Evolutionary conservation across 2,329 filamentous ascomycete genomes (phyloP).

Genomic region (Paraphoma chrysanthemicola): DNA sequence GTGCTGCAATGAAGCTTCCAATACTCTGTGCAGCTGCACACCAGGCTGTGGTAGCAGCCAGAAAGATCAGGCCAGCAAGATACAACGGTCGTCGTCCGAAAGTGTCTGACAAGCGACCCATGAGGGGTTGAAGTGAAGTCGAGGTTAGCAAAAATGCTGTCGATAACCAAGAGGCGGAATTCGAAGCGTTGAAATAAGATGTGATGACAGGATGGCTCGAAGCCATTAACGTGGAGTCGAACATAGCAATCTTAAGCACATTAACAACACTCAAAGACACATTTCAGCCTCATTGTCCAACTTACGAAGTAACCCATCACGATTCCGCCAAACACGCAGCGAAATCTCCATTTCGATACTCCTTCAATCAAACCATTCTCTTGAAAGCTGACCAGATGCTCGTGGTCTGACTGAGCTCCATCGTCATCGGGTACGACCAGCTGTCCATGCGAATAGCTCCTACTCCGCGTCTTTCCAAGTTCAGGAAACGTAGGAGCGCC

Average conservation of each 20-base stretch:
- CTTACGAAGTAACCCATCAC: constrained; percentile 48
- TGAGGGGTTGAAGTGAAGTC: constrained; percentile 76
- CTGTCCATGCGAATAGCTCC: constrained; percentile 32
- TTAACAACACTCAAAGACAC: neutral
- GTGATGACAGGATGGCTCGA: constrained; percentile 83
- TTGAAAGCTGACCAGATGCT: constrained; percentile 32
- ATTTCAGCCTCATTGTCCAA: neutral
- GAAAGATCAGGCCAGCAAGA: constrained; percentile 67
- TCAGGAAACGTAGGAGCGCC: constrained; percentile 30
- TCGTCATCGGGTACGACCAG: constrained; percentile 33
- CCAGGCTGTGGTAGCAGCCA: constrained; percentile 70
- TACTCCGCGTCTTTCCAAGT: constrained; percentile 26
- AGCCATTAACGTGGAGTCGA: constrained; percentile 83
- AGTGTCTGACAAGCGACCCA: constrained; percentile 76
- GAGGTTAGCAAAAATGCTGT: constrained; percentile 80
- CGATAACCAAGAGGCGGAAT: constrained; percentile 82
- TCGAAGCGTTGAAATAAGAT: constrained; percentile 78
- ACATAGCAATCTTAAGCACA: constrained; percentile 53
- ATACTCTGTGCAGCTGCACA: constrained; percentile 73
- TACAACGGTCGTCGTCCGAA: constrained; percentile 73
- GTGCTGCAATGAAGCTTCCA: constrained; percentile 72
- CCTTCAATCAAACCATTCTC: constrained; percentile 43
- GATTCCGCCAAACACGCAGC: constrained; percentile 48
- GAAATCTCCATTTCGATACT: constrained; percentile 41
- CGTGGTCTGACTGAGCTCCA: constrained; percentile 21